phyloP scores from a whole-genome alignment of 192 early-diverging fungal genomes.

The Coemansia erecta region DNA sequence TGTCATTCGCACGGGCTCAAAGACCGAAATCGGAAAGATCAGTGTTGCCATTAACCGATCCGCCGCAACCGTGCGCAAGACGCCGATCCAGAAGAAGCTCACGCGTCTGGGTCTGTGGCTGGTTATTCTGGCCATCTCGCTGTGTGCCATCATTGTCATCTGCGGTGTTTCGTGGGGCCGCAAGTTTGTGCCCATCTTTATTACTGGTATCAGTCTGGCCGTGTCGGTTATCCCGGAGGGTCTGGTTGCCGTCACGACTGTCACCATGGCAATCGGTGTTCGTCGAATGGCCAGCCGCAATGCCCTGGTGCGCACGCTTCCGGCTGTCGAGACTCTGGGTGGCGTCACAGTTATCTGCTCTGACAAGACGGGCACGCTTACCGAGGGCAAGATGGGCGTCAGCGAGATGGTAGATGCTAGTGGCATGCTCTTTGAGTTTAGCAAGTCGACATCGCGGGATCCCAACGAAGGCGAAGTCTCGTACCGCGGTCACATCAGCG shows the following conservation, averaged over 20 bases:
- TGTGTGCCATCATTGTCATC: slow-evolving; percentile 81
- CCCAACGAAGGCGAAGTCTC: slow-evolving; percentile 60
- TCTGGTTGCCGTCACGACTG: slow-evolving; percentile 94
- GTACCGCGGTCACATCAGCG: slow-evolving; percentile 61
- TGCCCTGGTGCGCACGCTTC: slow-evolving; percentile 89
- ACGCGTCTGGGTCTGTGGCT: slow-evolving; percentile 76
- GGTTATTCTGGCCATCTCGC: slow-evolving; percentile 76
- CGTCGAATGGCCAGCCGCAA: slow-evolving; percentile 83
- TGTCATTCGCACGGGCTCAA: slow-evolving; percentile 83
- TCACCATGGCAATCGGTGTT: slow-evolving; percentile 98
- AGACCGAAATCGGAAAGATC: slow-evolving; percentile 95
- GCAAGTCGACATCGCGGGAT: slow-evolving; percentile 66
- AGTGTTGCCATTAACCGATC: slow-evolving; percentile 77
- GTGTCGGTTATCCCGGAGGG: slow-evolving; percentile 98
- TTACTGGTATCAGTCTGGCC: slow-evolving; percentile 85
- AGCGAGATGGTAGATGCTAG: slow-evolving; percentile 60
- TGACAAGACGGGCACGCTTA: slow-evolving; percentile 96
- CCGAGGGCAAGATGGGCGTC: slow-evolving; percentile 96
- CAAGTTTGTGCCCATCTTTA: slow-evolving; percentile 67
- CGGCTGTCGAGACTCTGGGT: slow-evolving; percentile 93
- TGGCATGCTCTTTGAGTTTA: slow-evolving; percentile 39
- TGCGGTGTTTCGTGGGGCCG: slow-evolving; percentile 74
- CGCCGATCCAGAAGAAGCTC: slow-evolving; percentile 75
- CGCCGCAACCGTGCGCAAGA: slow-evolving; percentile 53
- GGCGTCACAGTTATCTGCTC: slow-evolving; percentile 97